Conservation (phyloP, 768 basidiomycete species). For the Royoungia palumana region DNA sequence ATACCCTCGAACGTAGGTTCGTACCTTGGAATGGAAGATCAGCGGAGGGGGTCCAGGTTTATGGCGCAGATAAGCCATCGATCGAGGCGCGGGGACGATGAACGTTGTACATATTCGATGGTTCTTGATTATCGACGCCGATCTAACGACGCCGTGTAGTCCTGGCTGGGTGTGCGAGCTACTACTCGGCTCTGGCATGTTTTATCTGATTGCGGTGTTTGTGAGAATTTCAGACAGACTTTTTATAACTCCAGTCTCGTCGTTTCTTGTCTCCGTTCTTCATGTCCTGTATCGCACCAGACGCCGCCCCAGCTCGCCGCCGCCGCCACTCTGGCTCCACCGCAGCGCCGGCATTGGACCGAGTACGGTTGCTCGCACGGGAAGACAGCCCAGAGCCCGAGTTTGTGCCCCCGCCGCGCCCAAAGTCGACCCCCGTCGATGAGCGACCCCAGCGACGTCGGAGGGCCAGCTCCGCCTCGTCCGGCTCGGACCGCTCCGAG, state of each 20-base stretch:
- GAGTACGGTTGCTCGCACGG: conserved; percentile 14
- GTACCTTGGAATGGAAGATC: too few species aligned
- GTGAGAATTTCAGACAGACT: conserved; percentile 4
- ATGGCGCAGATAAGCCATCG: too few species aligned
- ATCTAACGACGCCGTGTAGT: background rate
- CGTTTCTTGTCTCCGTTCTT: conserved; percentile 1
- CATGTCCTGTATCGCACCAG: conserved; percentile 17
- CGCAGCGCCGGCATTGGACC: conserved; percentile 34
- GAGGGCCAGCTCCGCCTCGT: conserved; percentile 40
- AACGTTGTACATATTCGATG: too few species aligned
- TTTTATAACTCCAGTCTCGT: background rate
- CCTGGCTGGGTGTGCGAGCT: background rate
- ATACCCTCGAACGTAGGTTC: too few species aligned
- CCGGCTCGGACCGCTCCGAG: conserved; percentile 34
- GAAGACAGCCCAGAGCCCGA: conserved; percentile 20
- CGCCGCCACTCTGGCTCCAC: conserved; percentile 64
- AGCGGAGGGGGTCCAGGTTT: too few species aligned
- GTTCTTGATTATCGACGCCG: too few species aligned
- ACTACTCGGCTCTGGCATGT: conserved; percentile 4
- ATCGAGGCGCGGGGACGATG: too few species aligned
- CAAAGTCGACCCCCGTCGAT: conserved; percentile 67
- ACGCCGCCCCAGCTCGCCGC: conserved; percentile 35
- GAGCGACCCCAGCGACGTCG: conserved; percentile 52
- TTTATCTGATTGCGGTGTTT: conserved; percentile 13
- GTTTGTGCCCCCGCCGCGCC: conserved; percentile 57